These are phyloP conservation scores for Begonia masoniana DNA, from an alignment of 306 rosid species.

Conservation along the genomic window DNA sequence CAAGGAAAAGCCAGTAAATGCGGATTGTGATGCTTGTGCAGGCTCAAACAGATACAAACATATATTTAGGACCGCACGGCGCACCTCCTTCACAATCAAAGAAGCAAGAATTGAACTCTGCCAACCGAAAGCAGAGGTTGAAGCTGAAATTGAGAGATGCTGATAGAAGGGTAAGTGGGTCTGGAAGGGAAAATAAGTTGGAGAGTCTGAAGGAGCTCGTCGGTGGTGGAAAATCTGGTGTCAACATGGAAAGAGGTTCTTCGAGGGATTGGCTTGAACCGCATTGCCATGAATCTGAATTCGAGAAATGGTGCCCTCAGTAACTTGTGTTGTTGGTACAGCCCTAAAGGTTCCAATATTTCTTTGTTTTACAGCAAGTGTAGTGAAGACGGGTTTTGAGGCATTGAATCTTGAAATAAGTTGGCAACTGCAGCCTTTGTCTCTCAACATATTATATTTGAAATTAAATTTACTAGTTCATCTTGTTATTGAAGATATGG, in stretches of 20 bases:
- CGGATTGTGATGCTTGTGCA: slow-evolving; percentile 13
- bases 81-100: slow-evolving; percentile 80
- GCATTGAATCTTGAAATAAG: too few species aligned
- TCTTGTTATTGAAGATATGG: too few species aligned
- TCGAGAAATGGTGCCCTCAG: slow-evolving; percentile 50
- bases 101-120: slow-evolving; percentile 45
- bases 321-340: slow-evolving; percentile 4
- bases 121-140: slow-evolving; percentile 59
- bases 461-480: too few species aligned
- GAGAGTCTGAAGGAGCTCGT: slow-evolving; percentile 86
- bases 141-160: slow-evolving; percentile 93
- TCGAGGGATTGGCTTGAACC: slow-evolving; percentile 88
- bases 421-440: too few species aligned
- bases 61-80: slow-evolving; percentile 91
- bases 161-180: slow-evolving; percentile 42
- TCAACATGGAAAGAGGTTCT: slow-evolving; percentile 36
- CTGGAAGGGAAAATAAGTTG: slow-evolving; percentile 76
- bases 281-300: slow-evolving; percentile 81
- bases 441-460: too few species aligned
- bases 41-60: slow-evolving; percentile 58
- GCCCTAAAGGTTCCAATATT: too few species aligned
- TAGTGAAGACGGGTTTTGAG: too few species aligned
- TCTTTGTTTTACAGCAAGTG: too few species aligned
- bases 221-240: slow-evolving; percentile 43
- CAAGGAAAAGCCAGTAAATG: not conserved